Evolutionary conservation across 2,329 filamentous ascomycete species (phyloP).

Genomic region (Cadophora sp.): DNA sequence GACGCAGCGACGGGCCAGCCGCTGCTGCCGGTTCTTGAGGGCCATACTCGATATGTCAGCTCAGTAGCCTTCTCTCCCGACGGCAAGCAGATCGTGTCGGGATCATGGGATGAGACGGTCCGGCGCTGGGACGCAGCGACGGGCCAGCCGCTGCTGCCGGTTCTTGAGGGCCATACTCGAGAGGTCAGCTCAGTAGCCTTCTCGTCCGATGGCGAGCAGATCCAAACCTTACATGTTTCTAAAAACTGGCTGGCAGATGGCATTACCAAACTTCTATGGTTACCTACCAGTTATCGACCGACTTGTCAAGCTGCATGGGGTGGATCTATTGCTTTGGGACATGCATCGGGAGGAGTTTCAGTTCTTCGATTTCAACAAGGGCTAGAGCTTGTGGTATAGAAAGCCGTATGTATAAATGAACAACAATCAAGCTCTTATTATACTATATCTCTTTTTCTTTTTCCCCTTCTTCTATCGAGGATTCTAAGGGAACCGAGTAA

Average conservation of each 20-base stretch:
- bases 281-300: slow-evolving; percentile 25
- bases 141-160: no score
- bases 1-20: no score
- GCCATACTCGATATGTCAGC: no score
- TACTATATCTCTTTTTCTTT: neutral
- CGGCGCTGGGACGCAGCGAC: no score
- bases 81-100: no score
- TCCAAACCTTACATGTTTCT: slow-evolving; percentile 7
- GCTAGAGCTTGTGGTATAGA: slow-evolving; percentile 12
- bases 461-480: neutral
- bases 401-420: slow-evolving; percentile 1
- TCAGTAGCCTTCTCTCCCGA: no score
- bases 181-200: slow-evolving; percentile 22
- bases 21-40: no score
- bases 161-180: slow-evolving; percentile 18
- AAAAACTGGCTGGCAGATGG: slow-evolving; percentile 20
- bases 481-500: neutral
- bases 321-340: slow-evolving; percentile 18
- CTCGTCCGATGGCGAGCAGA: slow-evolving; percentile 1
- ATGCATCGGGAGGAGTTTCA: slow-evolving; percentile 24
- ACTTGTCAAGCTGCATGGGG: slow-evolving; percentile 24
- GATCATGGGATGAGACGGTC: no score
- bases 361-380: slow-evolving; percentile 21
- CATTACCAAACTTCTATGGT: slow-evolving; percentile 17
- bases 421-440: neutral